Evolutionary conservation across 2,329 filamentous ascomycete species (phyloP), one percentile per base, ranked within the genome.

Genomic region (Emmonsiellopsis sp.): DNA sequence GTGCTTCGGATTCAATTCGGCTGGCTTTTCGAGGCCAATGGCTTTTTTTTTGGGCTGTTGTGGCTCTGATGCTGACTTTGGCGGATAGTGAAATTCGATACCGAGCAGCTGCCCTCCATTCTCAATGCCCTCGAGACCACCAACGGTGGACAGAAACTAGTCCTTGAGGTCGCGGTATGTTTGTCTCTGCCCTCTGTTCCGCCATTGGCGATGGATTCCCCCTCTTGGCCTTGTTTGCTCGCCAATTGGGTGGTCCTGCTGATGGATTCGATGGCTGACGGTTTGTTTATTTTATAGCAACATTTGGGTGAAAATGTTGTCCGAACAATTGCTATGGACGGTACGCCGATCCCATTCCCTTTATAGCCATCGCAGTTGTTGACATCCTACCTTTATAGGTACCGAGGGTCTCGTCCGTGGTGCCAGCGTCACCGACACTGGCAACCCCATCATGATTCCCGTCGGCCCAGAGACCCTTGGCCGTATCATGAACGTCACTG

Each of bases 401-500:
- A 98, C 92, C 74, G 93, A 97, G 83, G 93, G 93, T 93, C 89
- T 98, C 68, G 87, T 92, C 74, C 92, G 93, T 84, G 93, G 93
- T 73, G 78, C 84, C 71, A 82, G 83, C 75, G 89, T 85, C 65
- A 76, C 75, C 67, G 93, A 98, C 77, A 96, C 92, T 72, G 93
- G 93, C 73, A 79, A 84, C 65, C 93, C 93, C 72, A 98, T 98
- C 81, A 90, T 83, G 77, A 91, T 98, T 68, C 92, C 92, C 72
- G 92, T 97, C 77, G 93, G 93, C 69, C 83, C 84, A 72, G 88
- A 80, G 73, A 95, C 90, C 64, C 88, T 98, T 66, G 93, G 93
- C 71, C 93, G 93, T 81, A 98, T 98, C 83, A 91, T 98, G 81
- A 98, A 98, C 85, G 93, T 98, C 79, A 98, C 93, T 81, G 93